Conservation (phyloP, 352 stramenopile genomes). For the Phytophthora uliginosa region DNA sequence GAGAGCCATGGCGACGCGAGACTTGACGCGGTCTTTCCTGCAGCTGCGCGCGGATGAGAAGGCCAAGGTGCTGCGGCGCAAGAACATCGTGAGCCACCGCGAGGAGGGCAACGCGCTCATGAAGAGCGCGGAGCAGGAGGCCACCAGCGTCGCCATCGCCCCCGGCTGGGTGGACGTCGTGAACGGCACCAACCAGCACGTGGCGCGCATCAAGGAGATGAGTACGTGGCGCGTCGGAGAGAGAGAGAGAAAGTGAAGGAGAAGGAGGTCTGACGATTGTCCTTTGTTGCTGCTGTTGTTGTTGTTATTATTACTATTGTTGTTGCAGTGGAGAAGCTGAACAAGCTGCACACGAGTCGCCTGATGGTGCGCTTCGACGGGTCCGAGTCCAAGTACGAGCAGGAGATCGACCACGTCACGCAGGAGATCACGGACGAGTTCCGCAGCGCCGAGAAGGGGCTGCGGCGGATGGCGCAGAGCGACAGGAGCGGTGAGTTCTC, state of each 20-base stretch:
- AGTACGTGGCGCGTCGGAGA: conserved; percentile 56
- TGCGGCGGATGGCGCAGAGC: conserved; percentile 79
- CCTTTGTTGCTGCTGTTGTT: not conserved
- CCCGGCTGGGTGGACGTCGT: conserved; percentile 87
- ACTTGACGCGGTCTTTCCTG: conserved; percentile 79
- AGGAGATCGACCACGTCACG: conserved; percentile 87
- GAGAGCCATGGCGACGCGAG: conserved; percentile 75
- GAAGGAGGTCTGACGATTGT: not conserved
- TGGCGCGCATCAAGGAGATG: conserved; percentile 83
- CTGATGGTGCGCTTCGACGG: conserved; percentile 91
- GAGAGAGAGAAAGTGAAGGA: not conserved
- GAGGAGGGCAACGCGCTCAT: conserved; percentile 81
- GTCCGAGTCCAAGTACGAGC: conserved; percentile 88
- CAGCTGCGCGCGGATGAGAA: conserved; percentile 83
- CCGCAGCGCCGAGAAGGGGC: conserved; percentile 76
- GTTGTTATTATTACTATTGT: conserved; percentile 12
- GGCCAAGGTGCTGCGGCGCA: conserved; percentile 85
- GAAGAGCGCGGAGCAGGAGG: conserved; percentile 57
- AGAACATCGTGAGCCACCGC: conserved; percentile 83
- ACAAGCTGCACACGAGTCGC: conserved; percentile 87
- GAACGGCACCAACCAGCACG: conserved; percentile 82
- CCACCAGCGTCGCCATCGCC: conserved; percentile 48
- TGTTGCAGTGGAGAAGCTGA: conserved; percentile 82
- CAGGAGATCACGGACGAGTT: conserved; percentile 88
- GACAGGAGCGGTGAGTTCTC: conserved; percentile 71